These are phyloP conservation scores for Kluyveromyces siamensis DNA, from an alignment of 805 yeast species.

Conservation along the genomic window DNA sequence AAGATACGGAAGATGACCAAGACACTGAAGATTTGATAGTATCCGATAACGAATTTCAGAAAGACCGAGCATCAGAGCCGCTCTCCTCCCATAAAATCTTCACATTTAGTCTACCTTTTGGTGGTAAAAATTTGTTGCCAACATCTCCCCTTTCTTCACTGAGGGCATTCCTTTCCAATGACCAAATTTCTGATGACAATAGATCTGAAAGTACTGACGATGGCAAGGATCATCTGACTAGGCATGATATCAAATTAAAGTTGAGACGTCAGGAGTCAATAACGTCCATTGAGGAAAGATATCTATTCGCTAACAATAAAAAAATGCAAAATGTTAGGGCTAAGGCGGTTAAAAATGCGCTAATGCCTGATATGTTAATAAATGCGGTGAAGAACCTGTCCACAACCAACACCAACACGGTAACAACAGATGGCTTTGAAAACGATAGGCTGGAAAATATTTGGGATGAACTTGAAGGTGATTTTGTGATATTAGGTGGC, in stretches of 20 bases:
- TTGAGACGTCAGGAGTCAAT: slow-evolving; percentile 46
- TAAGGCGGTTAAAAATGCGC: slow-evolving; percentile 58
- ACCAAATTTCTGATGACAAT: slow-evolving; percentile 6
- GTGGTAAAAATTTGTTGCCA: slow-evolving; percentile 23
- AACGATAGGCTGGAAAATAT: slow-evolving; percentile 31
- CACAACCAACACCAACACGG: slow-evolving; percentile 11
- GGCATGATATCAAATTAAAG: slow-evolving; percentile 24
- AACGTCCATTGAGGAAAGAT: slow-evolving; percentile 55
- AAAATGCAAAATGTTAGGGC: slow-evolving; percentile 60
- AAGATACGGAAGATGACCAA: slow-evolving; percentile 1
- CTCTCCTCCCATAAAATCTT: slow-evolving; percentile 26
- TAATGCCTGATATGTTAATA: slow-evolving; percentile 38
- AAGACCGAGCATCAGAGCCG: neutral
- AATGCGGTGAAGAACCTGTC: slow-evolving; percentile 16
- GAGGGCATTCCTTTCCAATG: slow-evolving; percentile 1
- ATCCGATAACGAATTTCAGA: neutral
- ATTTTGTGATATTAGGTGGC: slow-evolving; percentile 77
- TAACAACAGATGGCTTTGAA: slow-evolving; percentile 20
- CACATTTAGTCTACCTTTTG: slow-evolving; percentile 32
- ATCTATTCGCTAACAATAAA: slow-evolving; percentile 42
- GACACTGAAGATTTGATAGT: neutral
- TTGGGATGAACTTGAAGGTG: slow-evolving; percentile 61
- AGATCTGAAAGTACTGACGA: slow-evolving; percentile 2
- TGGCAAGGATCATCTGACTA: slow-evolving; percentile 7
- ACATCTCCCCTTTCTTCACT: slow-evolving; percentile 6